Conservation (phyloP, 2,329 filamentous ascomycete species). For the Phyllachora maydis region DNA sequence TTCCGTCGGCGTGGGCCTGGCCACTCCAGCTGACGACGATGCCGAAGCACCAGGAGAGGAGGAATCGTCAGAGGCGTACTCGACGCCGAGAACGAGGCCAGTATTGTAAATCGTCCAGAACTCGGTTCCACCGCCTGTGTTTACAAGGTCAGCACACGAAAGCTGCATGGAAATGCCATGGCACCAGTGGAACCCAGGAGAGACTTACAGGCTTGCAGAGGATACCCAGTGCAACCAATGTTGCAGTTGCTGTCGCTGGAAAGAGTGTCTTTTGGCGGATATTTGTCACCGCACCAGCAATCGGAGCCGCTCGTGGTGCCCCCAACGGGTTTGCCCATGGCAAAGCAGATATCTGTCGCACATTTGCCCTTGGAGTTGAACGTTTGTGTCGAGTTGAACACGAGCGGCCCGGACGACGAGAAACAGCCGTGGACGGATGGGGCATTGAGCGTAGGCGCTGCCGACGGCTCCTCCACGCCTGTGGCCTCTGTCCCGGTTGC, state of each 20-base stretch:
- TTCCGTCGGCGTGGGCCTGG: conserved; percentile 7
- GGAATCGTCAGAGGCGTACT: too few relatives aligned
- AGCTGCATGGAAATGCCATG: too few relatives aligned
- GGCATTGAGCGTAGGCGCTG: conserved; percentile 14
- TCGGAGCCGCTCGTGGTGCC: conserved; percentile 36
- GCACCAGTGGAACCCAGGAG: too few relatives aligned
- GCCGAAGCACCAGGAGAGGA: background rate
- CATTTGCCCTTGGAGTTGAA: conserved; percentile 23
- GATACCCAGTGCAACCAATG: conserved; percentile 42
- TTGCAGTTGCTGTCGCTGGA: conserved; percentile 40
- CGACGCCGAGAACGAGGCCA: conserved; percentile 19
- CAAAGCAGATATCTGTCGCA: conserved; percentile 14
- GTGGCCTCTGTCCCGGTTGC: too few relatives aligned
- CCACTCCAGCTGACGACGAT: conserved; percentile 11
- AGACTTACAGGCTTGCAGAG: conserved; percentile 40
- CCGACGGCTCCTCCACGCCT: conserved; percentile 16
- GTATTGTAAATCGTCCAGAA: conserved; percentile 29
- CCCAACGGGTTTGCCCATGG: conserved; percentile 31
- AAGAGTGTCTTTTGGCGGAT: conserved; percentile 36
- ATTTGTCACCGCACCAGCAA: conserved; percentile 54
- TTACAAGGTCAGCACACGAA: too few relatives aligned
- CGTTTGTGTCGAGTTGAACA: conserved; percentile 4
- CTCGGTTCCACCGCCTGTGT: conserved; percentile 35
- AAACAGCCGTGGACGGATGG: conserved; percentile 30
- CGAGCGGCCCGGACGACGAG: conserved; percentile 18